Percentiles rank a stretch among this genome's conserved stretches.
Conservation (phyloP, 75 land plant species). For the Gnetum montanum region DNA sequence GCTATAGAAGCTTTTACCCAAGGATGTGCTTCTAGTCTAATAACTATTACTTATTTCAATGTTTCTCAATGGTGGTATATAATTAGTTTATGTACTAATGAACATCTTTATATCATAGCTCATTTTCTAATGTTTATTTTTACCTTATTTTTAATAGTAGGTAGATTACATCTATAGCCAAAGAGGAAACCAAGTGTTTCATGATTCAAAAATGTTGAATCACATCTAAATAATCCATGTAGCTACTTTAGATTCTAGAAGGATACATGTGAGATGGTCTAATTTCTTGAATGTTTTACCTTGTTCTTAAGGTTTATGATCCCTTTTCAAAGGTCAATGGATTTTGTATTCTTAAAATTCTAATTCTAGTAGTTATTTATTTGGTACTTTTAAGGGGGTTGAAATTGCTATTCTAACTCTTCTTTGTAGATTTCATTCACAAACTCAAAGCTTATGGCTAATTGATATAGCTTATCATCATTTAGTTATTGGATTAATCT, state of each 20-base stretch:
- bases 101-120: background rate
- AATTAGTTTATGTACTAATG: background rate
- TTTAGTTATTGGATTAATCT: background rate
- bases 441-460: background rate
- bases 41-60: background rate
- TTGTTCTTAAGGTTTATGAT: background rate
- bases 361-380: constrained; percentile 13
- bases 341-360: constrained; percentile 5
- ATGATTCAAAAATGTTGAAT: background rate
- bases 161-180: background rate
- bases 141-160: background rate
- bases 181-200: background rate
- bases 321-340: constrained; percentile 6
- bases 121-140: background rate
- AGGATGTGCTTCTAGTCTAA: background rate
- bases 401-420: background rate
- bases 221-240: background rate
- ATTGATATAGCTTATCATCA: background rate
- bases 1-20: background rate
- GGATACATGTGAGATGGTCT: background rate
- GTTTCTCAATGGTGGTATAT: background rate
- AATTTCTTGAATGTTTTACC: background rate
- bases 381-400: background rate
- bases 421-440: background rate
- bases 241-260: background rate